Evolutionary conservation across 1,284 basidiomycete genomes (phyloP).

Genomic region (Neotropicomus parvogracilis): DNA sequence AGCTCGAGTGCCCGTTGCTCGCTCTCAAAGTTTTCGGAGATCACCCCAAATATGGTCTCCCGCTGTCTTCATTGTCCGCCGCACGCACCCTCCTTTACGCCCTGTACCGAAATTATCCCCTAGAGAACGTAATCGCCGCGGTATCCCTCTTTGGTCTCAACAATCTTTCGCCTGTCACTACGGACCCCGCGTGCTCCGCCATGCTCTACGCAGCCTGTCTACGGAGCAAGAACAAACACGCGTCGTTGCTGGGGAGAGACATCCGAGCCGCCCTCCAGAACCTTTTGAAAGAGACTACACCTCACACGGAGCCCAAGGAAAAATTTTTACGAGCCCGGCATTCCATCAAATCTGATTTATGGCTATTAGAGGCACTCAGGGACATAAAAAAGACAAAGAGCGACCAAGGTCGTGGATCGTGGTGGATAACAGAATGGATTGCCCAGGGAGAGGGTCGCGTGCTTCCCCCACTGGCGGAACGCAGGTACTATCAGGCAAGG

Average conservation of each 20-base stretch:
- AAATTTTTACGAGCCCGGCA: conserved; percentile 20
- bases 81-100: conserved; percentile 53
- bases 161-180: conserved; percentile 46
- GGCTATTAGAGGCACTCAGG: conserved; percentile 39
- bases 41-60: conserved; percentile 56
- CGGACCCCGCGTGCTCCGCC: conserved; percentile 55
- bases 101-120: conserved; percentile 44
- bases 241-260: conserved; percentile 41
- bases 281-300: conserved; percentile 32
- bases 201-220: conserved; percentile 56
- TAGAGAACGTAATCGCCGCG: conserved; percentile 46
- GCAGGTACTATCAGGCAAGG: conserved; percentile 17
- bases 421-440: conserved; percentile 31
- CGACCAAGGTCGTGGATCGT: conserved; percentile 27
- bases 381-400: conserved; percentile 38
- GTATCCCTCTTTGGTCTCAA: conserved; percentile 52
- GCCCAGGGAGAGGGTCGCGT: conserved; percentile 23
- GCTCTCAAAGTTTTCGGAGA: conserved; percentile 60
- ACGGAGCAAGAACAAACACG: conserved; percentile 35
- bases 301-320: conserved; percentile 28
- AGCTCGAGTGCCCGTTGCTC: conserved; percentile 51
- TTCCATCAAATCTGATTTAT: conserved; percentile 32
- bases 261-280: conserved; percentile 42
- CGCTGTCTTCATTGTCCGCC: conserved; percentile 46
- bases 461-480: conserved; percentile 19